Evolutionary conservation across 768 basidiomycete species (phyloP).

Genomic region (Floccularia luteovirens): DNA sequence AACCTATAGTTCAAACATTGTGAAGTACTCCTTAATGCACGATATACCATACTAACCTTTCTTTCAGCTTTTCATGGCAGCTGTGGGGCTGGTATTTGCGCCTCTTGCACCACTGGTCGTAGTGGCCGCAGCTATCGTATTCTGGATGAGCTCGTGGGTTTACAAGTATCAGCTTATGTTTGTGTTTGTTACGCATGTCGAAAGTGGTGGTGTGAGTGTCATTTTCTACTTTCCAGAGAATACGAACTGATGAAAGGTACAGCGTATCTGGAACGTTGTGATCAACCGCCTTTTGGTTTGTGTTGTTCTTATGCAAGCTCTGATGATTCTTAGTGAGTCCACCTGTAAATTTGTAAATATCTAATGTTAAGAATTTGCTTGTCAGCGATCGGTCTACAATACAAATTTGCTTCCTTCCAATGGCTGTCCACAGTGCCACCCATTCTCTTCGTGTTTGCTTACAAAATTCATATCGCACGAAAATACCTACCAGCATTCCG

Average conservation of each 20-base stretch:
- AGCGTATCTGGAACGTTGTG: conserved; percentile 93
- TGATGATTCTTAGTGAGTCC: conserved; percentile 80
- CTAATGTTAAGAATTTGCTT: conserved; percentile 7
- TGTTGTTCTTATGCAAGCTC: conserved; percentile 78
- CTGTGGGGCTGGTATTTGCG: conserved; percentile 91
- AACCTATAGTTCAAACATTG: conserved; percentile 48
- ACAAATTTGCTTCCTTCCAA: conserved; percentile 61
- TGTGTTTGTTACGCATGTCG: conserved; percentile 81
- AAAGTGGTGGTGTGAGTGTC: conserved; percentile 81
- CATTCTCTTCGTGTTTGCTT: conserved; percentile 65
- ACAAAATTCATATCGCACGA: conserved; percentile 80
- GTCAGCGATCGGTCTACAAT: conserved; percentile 80
- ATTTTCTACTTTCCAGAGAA: conserved; percentile 3
- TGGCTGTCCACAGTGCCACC: conserved; percentile 88
- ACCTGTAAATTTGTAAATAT: not conserved
- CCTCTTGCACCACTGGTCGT: conserved; percentile 89
- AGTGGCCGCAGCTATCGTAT: conserved; percentile 75
- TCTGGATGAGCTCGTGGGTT: conserved; percentile 82
- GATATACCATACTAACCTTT: conserved; percentile 9
- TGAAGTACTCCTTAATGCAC: conserved; percentile 19
- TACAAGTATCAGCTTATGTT: conserved; percentile 99
- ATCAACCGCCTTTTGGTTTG: conserved; percentile 81
- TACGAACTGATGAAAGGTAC: conserved; percentile 3
- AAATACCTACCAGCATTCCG: conserved; percentile 63
- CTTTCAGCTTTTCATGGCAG: conserved; percentile 73